A percentile compares a stretch with the other conserved stretches of the same genome.
Conservation (phyloP, 129 eudicot species). For the Ambrosia artemisiifolia region DNA sequence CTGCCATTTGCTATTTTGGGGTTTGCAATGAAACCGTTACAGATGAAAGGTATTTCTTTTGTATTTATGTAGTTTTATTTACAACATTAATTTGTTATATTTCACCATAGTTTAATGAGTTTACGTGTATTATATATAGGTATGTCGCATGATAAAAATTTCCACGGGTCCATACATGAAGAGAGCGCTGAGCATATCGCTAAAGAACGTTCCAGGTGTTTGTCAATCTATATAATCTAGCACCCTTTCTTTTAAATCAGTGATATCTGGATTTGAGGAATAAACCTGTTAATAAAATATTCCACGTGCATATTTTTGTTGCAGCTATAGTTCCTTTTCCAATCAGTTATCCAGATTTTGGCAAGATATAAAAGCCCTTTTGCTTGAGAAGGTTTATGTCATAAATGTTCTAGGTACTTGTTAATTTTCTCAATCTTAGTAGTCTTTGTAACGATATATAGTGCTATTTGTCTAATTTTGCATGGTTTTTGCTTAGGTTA, state of each 20-base stretch:
- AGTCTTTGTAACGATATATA: neutral
- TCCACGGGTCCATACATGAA: conserved; percentile 18
- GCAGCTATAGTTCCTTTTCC: conserved; percentile 42
- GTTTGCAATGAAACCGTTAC: conserved; percentile 80
- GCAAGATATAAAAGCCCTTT: conserved; percentile 68
- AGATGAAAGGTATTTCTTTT: conserved; percentile 65
- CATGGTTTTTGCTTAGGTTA: conserved; percentile 58
- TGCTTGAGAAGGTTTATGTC: conserved; percentile 60
- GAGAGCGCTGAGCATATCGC: conserved; percentile 26
- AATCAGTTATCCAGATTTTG: conserved; percentile 41
- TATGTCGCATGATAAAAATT: conserved; percentile 22
- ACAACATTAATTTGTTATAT: neutral
- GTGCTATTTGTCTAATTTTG: conserved; percentile 10
- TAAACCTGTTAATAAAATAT: conserved; percentile 3
- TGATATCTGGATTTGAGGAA: conserved; percentile 17
- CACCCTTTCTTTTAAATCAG: neutral
- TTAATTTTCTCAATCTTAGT: neutral
- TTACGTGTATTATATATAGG: conserved; percentile 16
- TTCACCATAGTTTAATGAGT: neutral
- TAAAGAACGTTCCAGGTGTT: conserved; percentile 42
- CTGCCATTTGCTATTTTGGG: conserved; percentile 85
- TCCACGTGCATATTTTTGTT: neutral
- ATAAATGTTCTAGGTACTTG: conserved; percentile 76
- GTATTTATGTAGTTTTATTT: neutral
- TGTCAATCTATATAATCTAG: neutral